Base-by-base conservation (phyloP, 139 green algal genomes). In the Chlamydomonas schloesseri region DNA sequence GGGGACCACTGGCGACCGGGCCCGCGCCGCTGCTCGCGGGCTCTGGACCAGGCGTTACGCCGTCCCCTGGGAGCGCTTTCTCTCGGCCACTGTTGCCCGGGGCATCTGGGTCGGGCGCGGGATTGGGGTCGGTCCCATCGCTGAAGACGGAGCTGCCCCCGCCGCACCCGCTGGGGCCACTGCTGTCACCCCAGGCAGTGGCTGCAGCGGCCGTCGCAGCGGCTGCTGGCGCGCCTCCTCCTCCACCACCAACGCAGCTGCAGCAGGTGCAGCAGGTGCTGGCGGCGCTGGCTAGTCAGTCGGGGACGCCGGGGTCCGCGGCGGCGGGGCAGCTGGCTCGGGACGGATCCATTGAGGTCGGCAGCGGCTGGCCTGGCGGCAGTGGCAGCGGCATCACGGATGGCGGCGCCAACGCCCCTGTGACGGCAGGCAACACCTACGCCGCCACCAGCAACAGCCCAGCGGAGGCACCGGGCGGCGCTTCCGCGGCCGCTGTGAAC, bases 201-300 rank as follows among this genome's bases (percentile, higher is more conserved):
- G 24, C 60, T 13, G 60, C 60, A 23, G 24, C 60, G 20, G 60
- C 24, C 1, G 60, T 23, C 14, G 60, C 24, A 11, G 23, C 24
- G 60, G 60, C 60, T 17, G 23, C 55, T 8, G 55, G 18, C 2
- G 18, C 55, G 55, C 18, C 55, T 8, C 18, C 6, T 24, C 20
- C 55, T 2, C 55, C 55, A 3, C 55, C 55, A 11, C n/a, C n/a
- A 0, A 5, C 26, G 37, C 37, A 68, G 23, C 80, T 86, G 26
- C 70, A 78, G 67, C 80, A 50, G 10, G 67, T 68, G 23, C 80
- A 86, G 80, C 67, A 85, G 65, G 64, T 84, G 64, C 64, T 84
- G 14, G 78, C 78, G 28, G 62, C 78, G 5, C 28, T 82, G 15
- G 53, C 58, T 20, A 33, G 71, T 23, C 75, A 82, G 24, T 36